Conservation (phyloP, 768 basidiomycete genomes). For the Collybia mongolica region DNA sequence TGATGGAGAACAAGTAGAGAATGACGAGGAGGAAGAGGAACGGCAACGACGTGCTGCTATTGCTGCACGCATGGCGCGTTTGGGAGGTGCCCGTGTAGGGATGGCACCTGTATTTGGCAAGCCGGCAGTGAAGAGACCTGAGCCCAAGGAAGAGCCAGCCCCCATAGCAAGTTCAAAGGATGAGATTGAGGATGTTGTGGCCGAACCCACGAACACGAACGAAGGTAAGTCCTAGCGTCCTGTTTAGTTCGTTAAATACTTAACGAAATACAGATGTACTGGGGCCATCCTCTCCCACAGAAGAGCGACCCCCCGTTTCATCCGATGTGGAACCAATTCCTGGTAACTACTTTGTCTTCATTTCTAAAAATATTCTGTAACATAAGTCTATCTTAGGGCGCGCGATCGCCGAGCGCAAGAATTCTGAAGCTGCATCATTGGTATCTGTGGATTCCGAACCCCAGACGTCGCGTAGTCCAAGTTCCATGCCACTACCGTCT, state of each 20-base stretch:
- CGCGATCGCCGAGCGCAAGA: slow-evolving; percentile 19
- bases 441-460: slow-evolving; percentile 26
- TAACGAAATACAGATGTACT: slow-evolving; percentile 5
- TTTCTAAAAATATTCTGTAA: background rate
- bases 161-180: slow-evolving; percentile 2
- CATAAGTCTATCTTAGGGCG: background rate
- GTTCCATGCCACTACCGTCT: slow-evolving; percentile 72
- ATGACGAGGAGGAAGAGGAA: slow-evolving; percentile 68
- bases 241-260: background rate
- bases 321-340: background rate
- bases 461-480: slow-evolving; percentile 36
- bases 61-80: slow-evolving; percentile 89
- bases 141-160: slow-evolving; percentile 25
- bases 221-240: slow-evolving; percentile 8
- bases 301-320: slow-evolving; percentile 1
- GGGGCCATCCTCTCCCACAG: slow-evolving; percentile 3
- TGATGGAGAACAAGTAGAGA: slow-evolving; percentile 27
- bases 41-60: slow-evolving; percentile 81
- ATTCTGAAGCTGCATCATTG: slow-evolving; percentile 23
- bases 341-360: slow-evolving; percentile 5
- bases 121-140: slow-evolving; percentile 32
- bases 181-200: slow-evolving; percentile 4
- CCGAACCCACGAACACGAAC: background rate
- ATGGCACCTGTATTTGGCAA: slow-evolving; percentile 75
- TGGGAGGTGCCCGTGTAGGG: slow-evolving; percentile 82